phyloP scores from a whole-genome alignment of 768 basidiomycete species.

The Tulasnella sp. region DNA sequence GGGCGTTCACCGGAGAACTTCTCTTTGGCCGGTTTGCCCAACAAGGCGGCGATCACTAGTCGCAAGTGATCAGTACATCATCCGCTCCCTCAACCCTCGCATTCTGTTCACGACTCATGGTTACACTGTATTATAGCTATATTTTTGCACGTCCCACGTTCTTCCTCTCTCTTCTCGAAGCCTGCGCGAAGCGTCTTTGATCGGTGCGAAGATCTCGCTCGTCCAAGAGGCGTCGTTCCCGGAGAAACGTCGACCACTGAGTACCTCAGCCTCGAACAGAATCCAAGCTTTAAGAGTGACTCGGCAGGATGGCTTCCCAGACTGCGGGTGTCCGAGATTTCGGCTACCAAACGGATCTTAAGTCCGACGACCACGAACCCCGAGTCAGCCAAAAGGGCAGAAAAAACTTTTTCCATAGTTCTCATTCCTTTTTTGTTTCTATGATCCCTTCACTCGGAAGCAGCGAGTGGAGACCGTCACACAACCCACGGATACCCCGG shows the following conservation, averaged over 20 bases:
- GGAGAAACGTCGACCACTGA: no score
- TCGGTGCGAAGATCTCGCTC: no score
- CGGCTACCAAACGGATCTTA: background rate
- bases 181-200: background rate
- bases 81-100: background rate
- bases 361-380: background rate
- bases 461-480: background rate
- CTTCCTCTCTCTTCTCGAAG: background rate
- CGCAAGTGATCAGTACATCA: background rate
- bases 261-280: no score
- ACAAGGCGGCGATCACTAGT: background rate
- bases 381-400: background rate
- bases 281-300: no score
- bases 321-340: background rate
- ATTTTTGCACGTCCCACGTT: background rate
- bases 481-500: background rate
- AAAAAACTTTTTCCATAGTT: background rate
- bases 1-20: slow-evolving; percentile 63
- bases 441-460: background rate
- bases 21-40: slow-evolving; percentile 45
- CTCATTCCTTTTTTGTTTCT: background rate
- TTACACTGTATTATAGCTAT: background rate
- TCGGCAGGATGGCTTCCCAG: no score
- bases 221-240: no score
- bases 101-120: background rate